A percentile compares a stretch with the other conserved stretches of the same genome.
These are phyloP conservation scores for Dissophora ornata DNA, from an alignment of 192 early-diverging fungal species.

Conservation along the genomic window DNA sequence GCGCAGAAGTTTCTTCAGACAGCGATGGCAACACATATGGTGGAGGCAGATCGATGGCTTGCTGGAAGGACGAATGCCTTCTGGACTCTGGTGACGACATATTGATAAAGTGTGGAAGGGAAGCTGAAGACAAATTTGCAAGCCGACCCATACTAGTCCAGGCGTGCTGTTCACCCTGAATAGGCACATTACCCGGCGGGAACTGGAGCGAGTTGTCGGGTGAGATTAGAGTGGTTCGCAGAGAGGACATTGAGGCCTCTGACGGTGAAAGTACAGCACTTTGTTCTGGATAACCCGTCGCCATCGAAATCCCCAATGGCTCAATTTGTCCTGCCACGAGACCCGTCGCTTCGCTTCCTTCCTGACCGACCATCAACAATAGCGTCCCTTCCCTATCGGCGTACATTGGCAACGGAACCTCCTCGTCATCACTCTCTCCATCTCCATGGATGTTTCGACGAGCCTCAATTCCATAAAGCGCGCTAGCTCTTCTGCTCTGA, in stretches of 20 bases:
- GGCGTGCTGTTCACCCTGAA: conserved; percentile 11
- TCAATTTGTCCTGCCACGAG: conserved; percentile 9
- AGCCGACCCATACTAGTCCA: neutral
- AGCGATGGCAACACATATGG: conserved; percentile 5
- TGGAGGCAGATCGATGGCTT: neutral
- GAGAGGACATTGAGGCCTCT: conserved; percentile 1
- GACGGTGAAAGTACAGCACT: neutral
- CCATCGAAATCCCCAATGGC: conserved; percentile 16
- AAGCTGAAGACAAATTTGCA: neutral
- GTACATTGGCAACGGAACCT: conserved; percentile 31
- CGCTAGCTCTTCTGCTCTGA: neutral
- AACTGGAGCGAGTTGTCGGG: neutral
- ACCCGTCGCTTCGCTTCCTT: conserved; percentile 21
- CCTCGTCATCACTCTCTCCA: conserved; percentile 10
- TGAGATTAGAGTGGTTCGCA: neutral
- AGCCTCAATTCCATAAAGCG: conserved; percentile 7
- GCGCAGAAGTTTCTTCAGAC: neutral
- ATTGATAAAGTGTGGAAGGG: neutral
- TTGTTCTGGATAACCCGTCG: neutral
- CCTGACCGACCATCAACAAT: conserved; percentile 39
- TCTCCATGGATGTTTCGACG: neutral
- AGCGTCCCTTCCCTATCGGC: conserved; percentile 26
- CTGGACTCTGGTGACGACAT: neutral
- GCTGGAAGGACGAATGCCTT: conserved; percentile 7
- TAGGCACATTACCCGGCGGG: neutral